Conservation (phyloP, 257 asterid species). For the Forsythia suspensa region DNA sequence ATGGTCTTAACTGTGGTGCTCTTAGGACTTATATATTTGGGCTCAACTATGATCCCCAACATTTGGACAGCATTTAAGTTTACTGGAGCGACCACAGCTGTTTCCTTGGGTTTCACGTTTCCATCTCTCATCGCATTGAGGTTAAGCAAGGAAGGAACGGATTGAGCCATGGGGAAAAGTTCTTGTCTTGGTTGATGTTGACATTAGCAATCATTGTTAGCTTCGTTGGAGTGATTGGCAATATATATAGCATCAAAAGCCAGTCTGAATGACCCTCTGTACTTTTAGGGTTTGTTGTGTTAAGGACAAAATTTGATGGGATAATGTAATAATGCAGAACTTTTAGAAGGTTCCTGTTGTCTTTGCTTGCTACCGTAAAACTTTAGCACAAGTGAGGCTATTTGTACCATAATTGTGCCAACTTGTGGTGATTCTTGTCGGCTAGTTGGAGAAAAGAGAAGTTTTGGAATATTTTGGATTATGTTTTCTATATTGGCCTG, state of each 20-base stretch:
- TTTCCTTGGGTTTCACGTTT: conserved; percentile 81
- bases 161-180: conserved; percentile 51
- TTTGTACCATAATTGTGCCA: neutral
- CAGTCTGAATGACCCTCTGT: conserved; percentile 27
- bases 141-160: conserved; percentile 55
- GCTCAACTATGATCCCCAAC: conserved; percentile 90
- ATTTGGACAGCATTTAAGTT: conserved; percentile 97
- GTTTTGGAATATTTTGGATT: neutral
- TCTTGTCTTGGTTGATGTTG: conserved; percentile 73
- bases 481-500: neutral
- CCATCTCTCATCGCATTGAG: conserved; percentile 83
- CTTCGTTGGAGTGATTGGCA: conserved; percentile 71
- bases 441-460: neutral
- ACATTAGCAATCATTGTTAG: conserved; percentile 68
- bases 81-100: conserved; percentile 97
- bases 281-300: neutral
- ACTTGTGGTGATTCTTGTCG: neutral
- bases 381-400: neutral
- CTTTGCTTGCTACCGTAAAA: neutral
- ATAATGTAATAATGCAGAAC: neutral
- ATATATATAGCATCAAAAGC: conserved; percentile 55
- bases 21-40: conserved; percentile 61
- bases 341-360: neutral
- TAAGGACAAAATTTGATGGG: neutral
- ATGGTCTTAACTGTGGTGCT: conserved; percentile 63